A percentile compares a stretch with the other conserved stretches of the same genome.
Conservation (phyloP, 176 grass and related monocot genomes). For the Triticum urartu region DNA sequence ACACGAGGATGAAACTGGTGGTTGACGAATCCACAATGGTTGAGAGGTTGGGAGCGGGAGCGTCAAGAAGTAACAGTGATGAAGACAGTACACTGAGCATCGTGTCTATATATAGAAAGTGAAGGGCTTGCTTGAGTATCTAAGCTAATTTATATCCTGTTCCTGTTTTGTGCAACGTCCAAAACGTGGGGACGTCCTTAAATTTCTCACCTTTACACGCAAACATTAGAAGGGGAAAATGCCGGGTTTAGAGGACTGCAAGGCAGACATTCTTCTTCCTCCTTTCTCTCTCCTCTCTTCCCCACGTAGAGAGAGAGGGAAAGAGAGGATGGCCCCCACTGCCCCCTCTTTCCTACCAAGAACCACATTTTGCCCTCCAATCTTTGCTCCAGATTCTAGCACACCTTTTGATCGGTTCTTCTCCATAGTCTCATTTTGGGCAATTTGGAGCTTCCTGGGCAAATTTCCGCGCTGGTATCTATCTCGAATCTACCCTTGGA, state of each 20-base stretch:
- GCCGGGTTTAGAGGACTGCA: conserved; percentile 33
- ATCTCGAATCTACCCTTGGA: background rate
- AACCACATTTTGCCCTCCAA: background rate
- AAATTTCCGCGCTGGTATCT: background rate
- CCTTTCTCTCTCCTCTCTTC: conserved; percentile 55
- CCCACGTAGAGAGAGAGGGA: conserved; percentile 35
- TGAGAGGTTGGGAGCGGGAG: too few relatives aligned
- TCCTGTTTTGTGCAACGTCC: background rate
- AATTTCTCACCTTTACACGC: conserved; percentile 26
- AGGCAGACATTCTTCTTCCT: conserved; percentile 42
- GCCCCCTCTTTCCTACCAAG: conserved; percentile 32
- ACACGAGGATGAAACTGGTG: too few relatives aligned
- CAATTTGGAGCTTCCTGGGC: background rate
- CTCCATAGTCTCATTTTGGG: background rate
- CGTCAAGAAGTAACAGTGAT: too few relatives aligned
- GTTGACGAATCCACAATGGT: too few relatives aligned
- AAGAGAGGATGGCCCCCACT: conserved; percentile 1
- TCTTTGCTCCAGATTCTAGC: background rate
- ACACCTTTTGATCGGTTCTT: background rate
- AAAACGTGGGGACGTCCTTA: conserved; percentile 16
- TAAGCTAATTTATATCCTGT: background rate
- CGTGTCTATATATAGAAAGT: too few relatives aligned
- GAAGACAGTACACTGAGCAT: too few relatives aligned
- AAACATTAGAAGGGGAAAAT: conserved; percentile 21
- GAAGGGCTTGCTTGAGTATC: background rate